phyloP scores from a whole-genome alignment of 169 alveolate genomes.

The Plasmodium blacklocki region DNA sequence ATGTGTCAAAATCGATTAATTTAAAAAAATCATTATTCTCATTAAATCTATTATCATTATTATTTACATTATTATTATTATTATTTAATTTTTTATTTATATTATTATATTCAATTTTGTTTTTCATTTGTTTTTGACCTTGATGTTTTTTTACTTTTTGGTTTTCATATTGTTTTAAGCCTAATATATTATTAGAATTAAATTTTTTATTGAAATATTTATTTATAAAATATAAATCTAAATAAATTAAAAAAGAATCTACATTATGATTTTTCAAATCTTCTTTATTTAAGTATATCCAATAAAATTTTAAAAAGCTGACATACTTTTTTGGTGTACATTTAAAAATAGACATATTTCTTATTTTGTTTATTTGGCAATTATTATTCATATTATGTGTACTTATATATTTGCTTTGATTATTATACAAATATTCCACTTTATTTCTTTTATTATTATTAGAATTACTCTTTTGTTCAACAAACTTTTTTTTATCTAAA shows the following conservation, averaged over 20 bases:
- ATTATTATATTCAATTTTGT: neutral
- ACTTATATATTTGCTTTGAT: neutral
- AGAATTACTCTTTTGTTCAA: neutral
- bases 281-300: constrained; percentile 64
- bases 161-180: neutral
- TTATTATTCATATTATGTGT: neutral
- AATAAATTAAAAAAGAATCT: constrained; percentile 30
- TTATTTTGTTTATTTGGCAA: constrained; percentile 54
- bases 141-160: neutral
- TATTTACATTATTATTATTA: neutral
- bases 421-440: too few relatives aligned
- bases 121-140: neutral
- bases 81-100: constrained; percentile 6
- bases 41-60: constrained; percentile 1
- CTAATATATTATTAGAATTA: neutral
- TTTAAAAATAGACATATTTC: constrained; percentile 53
- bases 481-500: neutral
- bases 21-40: constrained; percentile 15
- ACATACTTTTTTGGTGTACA: constrained; percentile 21
- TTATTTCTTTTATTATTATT: constrained; percentile 5
- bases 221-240: constrained; percentile 53
- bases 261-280: constrained; percentile 4
- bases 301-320: constrained; percentile 55
- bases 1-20: constrained; percentile 69
- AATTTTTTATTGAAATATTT: constrained; percentile 23